phyloP scores from a whole-genome alignment of 2,329 filamentous ascomycete species.

The Keithomyces neogunnii region DNA sequence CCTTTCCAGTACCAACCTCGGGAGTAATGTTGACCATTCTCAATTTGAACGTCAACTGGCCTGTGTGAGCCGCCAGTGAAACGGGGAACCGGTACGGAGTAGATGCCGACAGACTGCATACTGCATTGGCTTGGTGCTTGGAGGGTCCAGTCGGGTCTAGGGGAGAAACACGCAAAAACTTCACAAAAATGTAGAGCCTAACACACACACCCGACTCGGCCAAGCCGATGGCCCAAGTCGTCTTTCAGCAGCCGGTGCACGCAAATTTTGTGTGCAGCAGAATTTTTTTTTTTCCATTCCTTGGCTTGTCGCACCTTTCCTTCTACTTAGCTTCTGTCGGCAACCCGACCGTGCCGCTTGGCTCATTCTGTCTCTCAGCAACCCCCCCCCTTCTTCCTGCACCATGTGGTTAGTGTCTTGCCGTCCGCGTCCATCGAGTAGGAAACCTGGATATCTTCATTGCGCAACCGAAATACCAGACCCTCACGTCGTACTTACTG shows the following conservation, averaged over 20 bases:
- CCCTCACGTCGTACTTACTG: too few relatives aligned
- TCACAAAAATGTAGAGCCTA: background rate
- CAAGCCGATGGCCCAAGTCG: background rate
- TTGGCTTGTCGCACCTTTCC: background rate
- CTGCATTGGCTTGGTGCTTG: background rate
- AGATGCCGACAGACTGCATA: background rate
- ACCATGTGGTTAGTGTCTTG: too few relatives aligned
- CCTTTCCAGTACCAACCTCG: too few relatives aligned
- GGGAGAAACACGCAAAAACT: background rate
- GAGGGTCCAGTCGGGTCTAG: background rate
- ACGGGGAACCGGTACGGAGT: background rate
- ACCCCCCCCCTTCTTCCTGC: too few relatives aligned
- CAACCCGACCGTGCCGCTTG: too few relatives aligned
- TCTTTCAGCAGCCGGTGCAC: background rate
- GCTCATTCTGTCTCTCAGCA: too few relatives aligned
- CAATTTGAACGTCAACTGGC: too few relatives aligned
- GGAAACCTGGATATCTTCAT: too few relatives aligned
- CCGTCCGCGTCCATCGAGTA: too few relatives aligned
- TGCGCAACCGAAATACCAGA: too few relatives aligned
- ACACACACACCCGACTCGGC: background rate
- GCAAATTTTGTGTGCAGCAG: background rate
- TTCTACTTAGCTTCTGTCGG: background rate
- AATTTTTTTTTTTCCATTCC: background rate
- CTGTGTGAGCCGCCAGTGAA: too few relatives aligned
- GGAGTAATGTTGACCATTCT: too few relatives aligned